Percentiles rank a stretch among this genome's conserved stretches.
These are phyloP conservation scores for Daldinia eschscholtzii DNA, from an alignment of 2,329 filamentous ascomycete genomes.

Conservation along the genomic window DNA sequence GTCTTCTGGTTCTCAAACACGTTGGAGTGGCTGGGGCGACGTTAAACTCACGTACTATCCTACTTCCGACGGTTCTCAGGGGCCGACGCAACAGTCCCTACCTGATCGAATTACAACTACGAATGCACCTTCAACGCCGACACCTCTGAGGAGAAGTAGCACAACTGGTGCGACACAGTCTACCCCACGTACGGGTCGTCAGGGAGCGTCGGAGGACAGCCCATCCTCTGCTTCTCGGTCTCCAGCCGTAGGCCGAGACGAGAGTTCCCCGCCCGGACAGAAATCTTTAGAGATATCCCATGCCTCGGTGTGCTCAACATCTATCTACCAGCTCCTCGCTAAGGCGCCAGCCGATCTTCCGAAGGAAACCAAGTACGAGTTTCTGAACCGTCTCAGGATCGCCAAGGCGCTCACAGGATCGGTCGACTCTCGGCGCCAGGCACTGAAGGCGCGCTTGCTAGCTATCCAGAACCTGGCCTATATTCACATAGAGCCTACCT, in stretches of 20 bases:
- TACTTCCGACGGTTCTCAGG: slow-evolving; percentile 54
- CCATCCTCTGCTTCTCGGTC: slow-evolving; percentile 56
- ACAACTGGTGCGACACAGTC: slow-evolving; percentile 63
- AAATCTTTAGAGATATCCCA: slow-evolving; percentile 75
- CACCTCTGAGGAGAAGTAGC: slow-evolving; percentile 77
- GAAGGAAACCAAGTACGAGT: slow-evolving; percentile 80
- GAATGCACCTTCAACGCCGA: slow-evolving; percentile 76
- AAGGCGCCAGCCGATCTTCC: slow-evolving; percentile 75
- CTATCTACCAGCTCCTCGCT: slow-evolving; percentile 69
- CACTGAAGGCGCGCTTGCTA: slow-evolving; percentile 84
- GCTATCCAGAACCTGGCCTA: slow-evolving; percentile 93
- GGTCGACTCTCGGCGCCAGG: slow-evolving; percentile 75
- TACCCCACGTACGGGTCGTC: slow-evolving; percentile 52
- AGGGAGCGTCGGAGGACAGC: slow-evolving; percentile 63
- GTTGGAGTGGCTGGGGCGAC: slow-evolving; percentile 84
- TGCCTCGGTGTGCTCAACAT: slow-evolving; percentile 63
- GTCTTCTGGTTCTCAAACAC: slow-evolving; percentile 46
- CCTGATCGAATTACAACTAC: slow-evolving; percentile 54
- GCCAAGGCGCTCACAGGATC: slow-evolving; percentile 83
- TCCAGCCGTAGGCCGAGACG: slow-evolving; percentile 55
- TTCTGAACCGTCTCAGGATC: slow-evolving; percentile 84
- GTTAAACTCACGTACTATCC: slow-evolving; percentile 86
- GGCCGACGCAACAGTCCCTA: slow-evolving; percentile 43
- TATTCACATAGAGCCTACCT: slow-evolving; percentile 84
- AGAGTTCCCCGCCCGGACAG: slow-evolving; percentile 62